Evolutionary conservation across 345 rosid genomes (phyloP).

Genomic region (Physaria fendleri): DNA sequence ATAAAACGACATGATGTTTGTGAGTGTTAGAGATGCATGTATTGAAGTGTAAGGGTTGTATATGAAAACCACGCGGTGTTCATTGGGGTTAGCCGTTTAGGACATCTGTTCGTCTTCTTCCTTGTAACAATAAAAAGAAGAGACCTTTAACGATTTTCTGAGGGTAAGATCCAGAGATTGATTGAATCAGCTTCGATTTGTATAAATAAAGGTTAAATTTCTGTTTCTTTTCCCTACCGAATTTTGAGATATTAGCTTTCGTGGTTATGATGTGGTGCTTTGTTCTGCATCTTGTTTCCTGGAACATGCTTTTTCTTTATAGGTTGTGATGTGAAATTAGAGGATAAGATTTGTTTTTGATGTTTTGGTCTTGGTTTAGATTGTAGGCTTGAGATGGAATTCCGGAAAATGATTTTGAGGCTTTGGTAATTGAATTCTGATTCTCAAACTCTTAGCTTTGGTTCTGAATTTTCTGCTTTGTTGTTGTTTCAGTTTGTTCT

Average conservation of each 20-base stretch:
- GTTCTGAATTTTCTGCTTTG: constrained; percentile 11
- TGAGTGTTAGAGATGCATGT: background rate
- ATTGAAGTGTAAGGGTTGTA: background rate
- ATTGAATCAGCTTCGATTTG: constrained; percentile 20
- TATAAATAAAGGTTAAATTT: constrained; percentile 1
- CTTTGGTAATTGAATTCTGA: background rate
- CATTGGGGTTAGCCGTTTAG: background rate
- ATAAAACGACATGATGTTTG: background rate
- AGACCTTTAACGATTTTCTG: constrained; percentile 18
- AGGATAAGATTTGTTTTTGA: background rate
- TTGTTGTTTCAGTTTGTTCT: constrained; percentile 14
- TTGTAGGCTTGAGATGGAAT: background rate
- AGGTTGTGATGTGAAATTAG: background rate
- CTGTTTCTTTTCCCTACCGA: background rate
- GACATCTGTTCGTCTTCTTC: constrained; percentile 19
- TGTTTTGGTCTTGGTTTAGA: background rate
- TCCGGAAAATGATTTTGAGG: background rate
- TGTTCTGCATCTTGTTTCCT: background rate
- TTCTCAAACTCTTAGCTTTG: background rate
- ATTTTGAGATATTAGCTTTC: constrained; percentile 1
- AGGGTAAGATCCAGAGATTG: constrained; percentile 27
- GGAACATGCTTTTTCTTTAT: constrained; percentile 15
- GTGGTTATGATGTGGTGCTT: background rate
- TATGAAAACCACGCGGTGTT: background rate
- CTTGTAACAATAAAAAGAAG: background rate